These are phyloP conservation scores for Candida nitratophila DNA, from an alignment of 805 yeast species.

Conservation along the genomic window DNA sequence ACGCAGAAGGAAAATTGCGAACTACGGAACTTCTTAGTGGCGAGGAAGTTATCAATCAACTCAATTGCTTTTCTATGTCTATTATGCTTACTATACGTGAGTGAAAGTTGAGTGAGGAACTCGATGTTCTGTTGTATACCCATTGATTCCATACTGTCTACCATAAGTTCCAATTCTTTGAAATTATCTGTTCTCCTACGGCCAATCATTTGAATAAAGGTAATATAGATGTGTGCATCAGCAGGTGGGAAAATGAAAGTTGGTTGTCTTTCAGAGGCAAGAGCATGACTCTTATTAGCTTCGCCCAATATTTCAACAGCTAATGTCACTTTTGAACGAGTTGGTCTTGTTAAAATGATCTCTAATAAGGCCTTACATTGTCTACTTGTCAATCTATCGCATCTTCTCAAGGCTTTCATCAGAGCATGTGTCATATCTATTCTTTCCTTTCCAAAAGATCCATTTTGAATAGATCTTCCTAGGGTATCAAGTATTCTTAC, in stretches of 20 bases:
- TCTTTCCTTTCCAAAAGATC: not conserved
- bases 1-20: constrained; percentile 4
- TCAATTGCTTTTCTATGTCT: constrained; percentile 24
- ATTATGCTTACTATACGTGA: constrained; percentile 22
- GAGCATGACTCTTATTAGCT: constrained; percentile 17
- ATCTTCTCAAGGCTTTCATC: constrained; percentile 13
- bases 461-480: not conserved
- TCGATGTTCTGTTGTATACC: constrained; percentile 27
- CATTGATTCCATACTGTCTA: constrained; percentile 23
- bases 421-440: constrained; percentile 2
- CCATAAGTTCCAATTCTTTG: constrained; percentile 21
- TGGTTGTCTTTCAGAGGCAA: constrained; percentile 4
- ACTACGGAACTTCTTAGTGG: not conserved
- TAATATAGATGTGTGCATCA: constrained; percentile 33
- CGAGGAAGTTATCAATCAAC: constrained; percentile 24
- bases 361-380: constrained; percentile 19
- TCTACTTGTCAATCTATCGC: constrained; percentile 16
- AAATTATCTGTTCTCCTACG: constrained; percentile 20
- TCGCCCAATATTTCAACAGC: constrained; percentile 27
- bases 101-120: constrained; percentile 31
- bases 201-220: constrained; percentile 29
- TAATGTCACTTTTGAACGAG: constrained; percentile 13
- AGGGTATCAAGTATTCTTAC: constrained; percentile 2
- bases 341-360: constrained; percentile 14
- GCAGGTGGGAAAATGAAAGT: constrained; percentile 28